phyloP scores from a whole-genome alignment of 306 rosid genomes.

The Crotalaria pallida region DNA sequence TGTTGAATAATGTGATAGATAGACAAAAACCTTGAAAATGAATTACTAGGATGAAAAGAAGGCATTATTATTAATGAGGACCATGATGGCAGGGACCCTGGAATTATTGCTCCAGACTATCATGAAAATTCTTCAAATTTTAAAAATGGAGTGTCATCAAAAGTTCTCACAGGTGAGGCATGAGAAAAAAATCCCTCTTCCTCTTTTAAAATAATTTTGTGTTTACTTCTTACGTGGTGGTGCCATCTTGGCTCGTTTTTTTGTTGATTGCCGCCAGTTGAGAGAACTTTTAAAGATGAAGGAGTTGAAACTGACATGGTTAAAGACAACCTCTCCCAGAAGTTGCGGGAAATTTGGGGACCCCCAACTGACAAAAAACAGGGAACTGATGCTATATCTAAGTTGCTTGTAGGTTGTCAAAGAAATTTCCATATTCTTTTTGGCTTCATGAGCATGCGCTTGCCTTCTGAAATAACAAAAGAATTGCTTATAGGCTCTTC shows the following conservation, averaged over 20 bases:
- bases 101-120: slow-evolving; percentile 24
- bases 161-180: slow-evolving; percentile 39
- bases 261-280: slow-evolving; percentile 23
- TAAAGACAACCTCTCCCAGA: slow-evolving; percentile 49
- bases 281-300: slow-evolving; percentile 30
- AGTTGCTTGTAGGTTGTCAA: slow-evolving; percentile 62
- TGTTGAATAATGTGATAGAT: slow-evolving; percentile 1
- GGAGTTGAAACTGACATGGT: slow-evolving; percentile 45
- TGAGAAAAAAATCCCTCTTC: neutral
- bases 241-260: slow-evolving; percentile 8
- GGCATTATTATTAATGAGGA: slow-evolving; percentile 19
- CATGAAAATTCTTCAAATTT: slow-evolving; percentile 22
- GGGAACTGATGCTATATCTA: slow-evolving; percentile 51
- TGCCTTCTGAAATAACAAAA: slow-evolving; percentile 37
- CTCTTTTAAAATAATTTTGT: neutral
- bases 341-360: slow-evolving; percentile 65
- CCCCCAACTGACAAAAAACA: slow-evolving; percentile 36
- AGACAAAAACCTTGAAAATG: neutral
- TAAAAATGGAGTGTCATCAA: slow-evolving; percentile 33
- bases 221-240: slow-evolving; percentile 20
- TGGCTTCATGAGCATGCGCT: slow-evolving; percentile 47
- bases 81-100: slow-evolving; percentile 38
- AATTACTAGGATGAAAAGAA: slow-evolving; percentile 7
- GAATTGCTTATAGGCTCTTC: slow-evolving; percentile 38
- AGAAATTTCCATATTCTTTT: slow-evolving; percentile 66